Evolutionary conservation across 768 basidiomycete species (phyloP).

Genomic region (Suillus paluster): DNA sequence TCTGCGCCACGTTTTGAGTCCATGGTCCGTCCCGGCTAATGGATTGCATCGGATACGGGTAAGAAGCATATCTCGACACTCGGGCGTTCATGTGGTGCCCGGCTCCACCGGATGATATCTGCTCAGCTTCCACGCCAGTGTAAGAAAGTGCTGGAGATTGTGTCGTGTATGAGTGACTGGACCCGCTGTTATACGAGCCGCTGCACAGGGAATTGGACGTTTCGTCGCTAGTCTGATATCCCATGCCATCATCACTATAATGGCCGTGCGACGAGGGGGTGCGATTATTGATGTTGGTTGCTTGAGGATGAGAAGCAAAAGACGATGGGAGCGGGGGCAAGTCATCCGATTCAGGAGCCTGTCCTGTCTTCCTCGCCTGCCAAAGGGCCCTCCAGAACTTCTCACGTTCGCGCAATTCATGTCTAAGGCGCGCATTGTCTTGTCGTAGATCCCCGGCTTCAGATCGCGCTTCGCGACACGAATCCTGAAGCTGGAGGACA

Average conservation of each 20-base stretch:
- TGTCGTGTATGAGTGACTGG: slow-evolving; percentile 43
- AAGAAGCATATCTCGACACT: slow-evolving; percentile 55
- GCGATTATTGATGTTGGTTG: slow-evolving; percentile 37
- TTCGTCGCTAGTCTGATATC: slow-evolving; percentile 56
- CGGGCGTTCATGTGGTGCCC: slow-evolving; percentile 44
- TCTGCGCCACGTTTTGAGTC: slow-evolving; percentile 34
- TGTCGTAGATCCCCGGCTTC: slow-evolving; percentile 66
- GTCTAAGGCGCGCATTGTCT: slow-evolving; percentile 66
- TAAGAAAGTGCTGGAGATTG: slow-evolving; percentile 55
- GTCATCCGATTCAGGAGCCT: slow-evolving; percentile 56
- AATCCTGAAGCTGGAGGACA: slow-evolving; percentile 82
- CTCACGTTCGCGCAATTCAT: slow-evolving; percentile 73
- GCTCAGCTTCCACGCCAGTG: slow-evolving; percentile 36
- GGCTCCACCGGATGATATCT: slow-evolving; percentile 26
- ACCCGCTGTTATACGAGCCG: slow-evolving; percentile 47
- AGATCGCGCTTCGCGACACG: slow-evolving; percentile 67
- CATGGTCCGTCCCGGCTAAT: slow-evolving; percentile 36
- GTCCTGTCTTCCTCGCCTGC: slow-evolving; percentile 63
- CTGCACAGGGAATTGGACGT: slow-evolving; percentile 45
- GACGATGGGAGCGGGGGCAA: slow-evolving; percentile 53
- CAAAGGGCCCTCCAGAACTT: slow-evolving; percentile 73
- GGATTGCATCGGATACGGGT: slow-evolving; percentile 45
- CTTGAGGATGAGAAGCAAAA: slow-evolving; percentile 39
- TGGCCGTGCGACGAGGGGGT: slow-evolving; percentile 43
- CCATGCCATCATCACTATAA: slow-evolving; percentile 46